These are phyloP conservation scores for Crithidia mellificae DNA, from an alignment of 208 protist genomes.

Conservation along the genomic window DNA sequence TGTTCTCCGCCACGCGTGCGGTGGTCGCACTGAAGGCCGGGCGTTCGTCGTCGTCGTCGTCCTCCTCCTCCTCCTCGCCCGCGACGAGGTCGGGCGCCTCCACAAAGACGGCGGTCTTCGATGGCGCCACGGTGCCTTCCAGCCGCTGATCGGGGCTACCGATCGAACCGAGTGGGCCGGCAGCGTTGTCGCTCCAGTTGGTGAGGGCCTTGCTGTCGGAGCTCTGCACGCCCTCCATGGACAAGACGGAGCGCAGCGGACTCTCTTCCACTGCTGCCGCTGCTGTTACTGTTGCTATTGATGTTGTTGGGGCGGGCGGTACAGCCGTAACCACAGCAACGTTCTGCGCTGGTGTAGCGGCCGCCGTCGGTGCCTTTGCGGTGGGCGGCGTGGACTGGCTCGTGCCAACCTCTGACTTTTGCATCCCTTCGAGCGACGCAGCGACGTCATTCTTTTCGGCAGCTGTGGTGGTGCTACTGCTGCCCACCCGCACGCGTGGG, in stretches of 20 bases:
- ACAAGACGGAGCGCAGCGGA: neutral
- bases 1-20: constrained; percentile 14
- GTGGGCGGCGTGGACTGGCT: constrained; percentile 11
- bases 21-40: neutral
- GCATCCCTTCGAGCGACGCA: neutral
- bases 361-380: constrained; percentile 3
- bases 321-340: constrained; percentile 3
- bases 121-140: constrained; percentile 8
- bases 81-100: neutral
- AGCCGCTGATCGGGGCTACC: constrained; percentile 6
- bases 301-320: too few relatives aligned
- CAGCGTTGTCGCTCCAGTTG: neutral
- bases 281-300: too few relatives aligned
- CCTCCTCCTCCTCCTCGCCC: neutral
- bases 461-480: neutral
- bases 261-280: constrained; percentile 6
- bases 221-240: neutral
- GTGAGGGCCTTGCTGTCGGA: neutral
- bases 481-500: neutral
- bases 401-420: neutral
- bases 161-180: neutral
- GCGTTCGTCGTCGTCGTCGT: neutral
- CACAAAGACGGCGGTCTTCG: constrained; percentile 1
- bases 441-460: neutral
- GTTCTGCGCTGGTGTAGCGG: constrained; percentile 11